Percentiles rank a stretch among this genome's conserved stretches.
phyloP scores from a whole-genome alignment of 345 rosid genomes.

The Euphorbia peplus region DNA sequence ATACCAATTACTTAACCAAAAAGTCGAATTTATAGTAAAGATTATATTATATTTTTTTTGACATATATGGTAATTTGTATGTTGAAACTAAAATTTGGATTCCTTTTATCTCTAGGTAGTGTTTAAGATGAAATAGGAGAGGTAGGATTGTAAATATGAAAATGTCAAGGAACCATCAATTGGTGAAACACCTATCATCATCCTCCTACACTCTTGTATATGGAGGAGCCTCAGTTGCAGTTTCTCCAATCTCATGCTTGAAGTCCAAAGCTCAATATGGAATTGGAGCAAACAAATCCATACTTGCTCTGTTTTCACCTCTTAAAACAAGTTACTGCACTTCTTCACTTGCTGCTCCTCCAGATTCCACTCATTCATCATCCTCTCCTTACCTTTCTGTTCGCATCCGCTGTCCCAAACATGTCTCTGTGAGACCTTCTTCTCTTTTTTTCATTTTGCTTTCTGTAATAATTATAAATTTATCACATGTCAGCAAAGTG shows the following conservation, averaged over 20 bases:
- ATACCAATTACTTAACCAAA: no score
- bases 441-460: not conserved
- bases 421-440: slow-evolving; percentile 40
- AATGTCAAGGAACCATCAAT: slow-evolving; percentile 40
- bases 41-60: no score
- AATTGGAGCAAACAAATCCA: slow-evolving; percentile 18
- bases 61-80: no score
- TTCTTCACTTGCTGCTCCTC: slow-evolving; percentile 12
- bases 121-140: no score
- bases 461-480: no score
- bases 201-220: slow-evolving; percentile 38
- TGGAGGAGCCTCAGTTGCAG: slow-evolving; percentile 34
- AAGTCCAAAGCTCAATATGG: not conserved
- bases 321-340: slow-evolving; percentile 16
- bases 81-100: no score
- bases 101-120: no score
- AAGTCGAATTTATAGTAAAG: no score
- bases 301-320: slow-evolving; percentile 14
- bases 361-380: not conserved
- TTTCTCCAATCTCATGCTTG: slow-evolving; percentile 14
- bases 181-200: slow-evolving; percentile 64
- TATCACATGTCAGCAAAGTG: no score
- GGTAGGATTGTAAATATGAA: no score
- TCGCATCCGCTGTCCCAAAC: slow-evolving; percentile 56
- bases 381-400: slow-evolving; percentile 58